Conservation (phyloP, 495 filamentous ascomycete genomes). For the Penicillium samsonianum region DNA sequence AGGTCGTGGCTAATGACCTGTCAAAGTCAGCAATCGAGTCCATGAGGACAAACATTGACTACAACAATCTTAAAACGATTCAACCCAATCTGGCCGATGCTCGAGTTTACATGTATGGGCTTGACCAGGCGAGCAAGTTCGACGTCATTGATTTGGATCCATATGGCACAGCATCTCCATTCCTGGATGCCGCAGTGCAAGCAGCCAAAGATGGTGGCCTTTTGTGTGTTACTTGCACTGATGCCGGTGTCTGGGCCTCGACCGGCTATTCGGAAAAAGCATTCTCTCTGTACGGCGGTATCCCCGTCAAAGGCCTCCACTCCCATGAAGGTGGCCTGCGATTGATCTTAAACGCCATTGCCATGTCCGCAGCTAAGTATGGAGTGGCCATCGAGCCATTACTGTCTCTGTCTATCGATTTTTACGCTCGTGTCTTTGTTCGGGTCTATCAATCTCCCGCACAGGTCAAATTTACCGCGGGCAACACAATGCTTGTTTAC, state of each 20-base stretch:
- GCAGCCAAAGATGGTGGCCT: conserved; percentile 82
- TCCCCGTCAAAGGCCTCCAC: conserved; percentile 77
- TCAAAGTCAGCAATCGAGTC: conserved; percentile 73
- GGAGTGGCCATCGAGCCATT: conserved; percentile 91
- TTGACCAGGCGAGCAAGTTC: conserved; percentile 55
- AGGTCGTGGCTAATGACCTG: conserved; percentile 87
- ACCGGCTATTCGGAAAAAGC: conserved; percentile 91
- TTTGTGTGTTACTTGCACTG: conserved; percentile 94
- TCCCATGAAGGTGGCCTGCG: conserved; percentile 90
- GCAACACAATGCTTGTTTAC: conserved; percentile 91
- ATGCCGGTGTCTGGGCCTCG: conserved; percentile 91
- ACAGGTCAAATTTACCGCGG: conserved; percentile 83
- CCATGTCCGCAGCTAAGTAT: conserved; percentile 76
- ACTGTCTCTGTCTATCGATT: conserved; percentile 91
- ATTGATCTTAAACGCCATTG: conserved; percentile 77
- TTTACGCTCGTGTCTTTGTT: conserved; percentile 90
- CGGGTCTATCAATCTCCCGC: conserved; percentile 73
- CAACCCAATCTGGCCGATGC: conserved; percentile 76
- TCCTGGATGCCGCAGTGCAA: conserved; percentile 87
- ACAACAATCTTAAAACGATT: conserved; percentile 74
- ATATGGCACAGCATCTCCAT: conserved; percentile 88
- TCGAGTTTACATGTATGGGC: conserved; percentile 81
- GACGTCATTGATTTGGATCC: conserved; percentile 97
- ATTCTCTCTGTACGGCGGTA: conserved; percentile 85
- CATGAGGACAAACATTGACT: conserved; percentile 78